Percentiles rank a stretch among this genome's conserved stretches.
phyloP scores from a whole-genome alignment of 2,329 filamentous ascomycete genomes.

The Elsinoe necatrix region DNA sequence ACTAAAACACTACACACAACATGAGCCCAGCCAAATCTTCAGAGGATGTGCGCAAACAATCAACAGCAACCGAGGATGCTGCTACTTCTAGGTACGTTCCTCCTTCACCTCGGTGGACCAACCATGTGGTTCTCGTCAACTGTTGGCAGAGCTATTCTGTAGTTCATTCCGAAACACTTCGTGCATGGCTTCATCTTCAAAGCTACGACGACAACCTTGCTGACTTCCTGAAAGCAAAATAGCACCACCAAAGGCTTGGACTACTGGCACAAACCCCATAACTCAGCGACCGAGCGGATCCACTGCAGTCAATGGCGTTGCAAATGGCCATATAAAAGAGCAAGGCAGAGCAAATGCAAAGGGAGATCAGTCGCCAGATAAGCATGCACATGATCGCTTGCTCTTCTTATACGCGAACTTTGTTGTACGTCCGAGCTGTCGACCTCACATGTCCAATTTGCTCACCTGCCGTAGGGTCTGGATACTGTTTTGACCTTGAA shows the following conservation, averaged over 20 bases:
- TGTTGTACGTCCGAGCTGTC: constrained; percentile 41
- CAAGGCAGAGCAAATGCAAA: constrained; percentile 22
- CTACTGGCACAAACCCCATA: constrained; percentile 52
- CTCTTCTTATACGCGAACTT: constrained; percentile 51
- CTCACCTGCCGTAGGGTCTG: constrained; percentile 42
- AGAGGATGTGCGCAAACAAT: constrained; percentile 48
- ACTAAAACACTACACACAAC: not conserved
- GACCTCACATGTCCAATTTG: not conserved
- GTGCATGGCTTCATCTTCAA: not conserved
- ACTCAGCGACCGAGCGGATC: constrained; percentile 46
- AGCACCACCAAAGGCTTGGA: constrained; percentile 51
- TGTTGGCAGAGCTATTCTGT: not conserved
- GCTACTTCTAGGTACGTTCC: constrained; percentile 44
- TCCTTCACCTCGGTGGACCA: not conserved
- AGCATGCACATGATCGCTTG: constrained; percentile 52
- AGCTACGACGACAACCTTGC: not conserved
- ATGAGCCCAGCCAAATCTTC: constrained; percentile 34
- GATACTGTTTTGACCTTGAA: constrained; percentile 49
- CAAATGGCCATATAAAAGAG: constrained; percentile 25
- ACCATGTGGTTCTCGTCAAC: not conserved
- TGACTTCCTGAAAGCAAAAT: constrained; percentile 38
- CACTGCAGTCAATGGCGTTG: constrained; percentile 47
- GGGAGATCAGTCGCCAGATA: constrained; percentile 47
- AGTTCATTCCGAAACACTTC: not conserved
- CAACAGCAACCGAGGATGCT: constrained; percentile 47